These are phyloP conservation scores for Talaromyces verruculosus DNA, from an alignment of 2,329 filamentous ascomycete genomes.

Conservation along the genomic window DNA sequence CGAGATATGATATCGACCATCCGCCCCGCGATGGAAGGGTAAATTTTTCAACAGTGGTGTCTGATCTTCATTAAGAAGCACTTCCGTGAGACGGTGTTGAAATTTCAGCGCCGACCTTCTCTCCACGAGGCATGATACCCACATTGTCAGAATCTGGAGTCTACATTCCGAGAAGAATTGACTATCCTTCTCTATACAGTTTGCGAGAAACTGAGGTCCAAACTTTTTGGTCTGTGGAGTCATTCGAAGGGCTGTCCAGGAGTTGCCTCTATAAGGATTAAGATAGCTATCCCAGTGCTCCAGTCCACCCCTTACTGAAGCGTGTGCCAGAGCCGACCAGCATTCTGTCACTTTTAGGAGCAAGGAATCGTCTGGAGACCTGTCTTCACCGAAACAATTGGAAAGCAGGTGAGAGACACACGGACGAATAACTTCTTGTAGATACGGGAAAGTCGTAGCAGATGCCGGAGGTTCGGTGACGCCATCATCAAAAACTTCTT, in stretches of 20 bases:
- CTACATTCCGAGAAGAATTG: slow-evolving; percentile 48
- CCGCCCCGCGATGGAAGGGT: slow-evolving; percentile 51
- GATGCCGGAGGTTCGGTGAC: slow-evolving; percentile 30
- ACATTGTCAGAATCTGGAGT: slow-evolving; percentile 52
- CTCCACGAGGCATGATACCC: slow-evolving; percentile 59
- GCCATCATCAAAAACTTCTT: slow-evolving; percentile 45
- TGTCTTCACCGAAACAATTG: slow-evolving; percentile 61
- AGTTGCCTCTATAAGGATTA: slow-evolving; percentile 53
- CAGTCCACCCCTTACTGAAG: slow-evolving; percentile 47
- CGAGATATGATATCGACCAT: slow-evolving; percentile 49
- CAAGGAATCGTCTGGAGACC: slow-evolving; percentile 54
- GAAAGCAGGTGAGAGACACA: slow-evolving; percentile 57
- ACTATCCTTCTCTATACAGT: slow-evolving; percentile 45
- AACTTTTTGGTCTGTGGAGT: slow-evolving; percentile 52
- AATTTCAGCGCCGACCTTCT: slow-evolving; percentile 61
- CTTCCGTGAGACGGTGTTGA: slow-evolving; percentile 58
- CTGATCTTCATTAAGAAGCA: slow-evolving; percentile 51
- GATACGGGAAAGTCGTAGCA: slow-evolving; percentile 31
- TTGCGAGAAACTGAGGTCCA: slow-evolving; percentile 47
- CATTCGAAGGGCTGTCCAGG: slow-evolving; percentile 48
- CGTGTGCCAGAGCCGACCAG: slow-evolving; percentile 54
- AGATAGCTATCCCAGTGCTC: slow-evolving; percentile 59
- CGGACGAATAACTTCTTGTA: slow-evolving; percentile 49
- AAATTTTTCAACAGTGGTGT: slow-evolving; percentile 57
- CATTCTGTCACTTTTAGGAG: slow-evolving; percentile 54